Percentiles rank a stretch among this genome's conserved stretches.
These are phyloP conservation scores for Euphorbia celastroides DNA, from an alignment of 441 rosid genomes.

Conservation along the genomic window DNA sequence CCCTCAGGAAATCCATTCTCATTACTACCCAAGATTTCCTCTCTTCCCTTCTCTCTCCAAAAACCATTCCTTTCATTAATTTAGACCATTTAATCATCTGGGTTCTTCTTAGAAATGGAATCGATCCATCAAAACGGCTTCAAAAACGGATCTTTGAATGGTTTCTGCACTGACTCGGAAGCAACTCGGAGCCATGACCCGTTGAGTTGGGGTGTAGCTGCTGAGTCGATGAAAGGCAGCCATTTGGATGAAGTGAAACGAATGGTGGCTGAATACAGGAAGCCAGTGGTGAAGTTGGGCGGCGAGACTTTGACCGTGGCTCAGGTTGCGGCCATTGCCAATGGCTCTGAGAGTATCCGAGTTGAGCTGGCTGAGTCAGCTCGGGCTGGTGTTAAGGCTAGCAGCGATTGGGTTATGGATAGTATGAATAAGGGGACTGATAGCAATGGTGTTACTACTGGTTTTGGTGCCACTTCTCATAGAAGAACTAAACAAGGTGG, in stretches of 20 bases:
- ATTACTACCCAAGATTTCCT: neutral
- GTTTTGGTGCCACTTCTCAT: conserved; percentile 73
- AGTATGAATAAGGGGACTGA: conserved; percentile 67
- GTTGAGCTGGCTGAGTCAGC: conserved; percentile 66
- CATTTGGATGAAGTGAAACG: conserved; percentile 68
- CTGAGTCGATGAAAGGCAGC: conserved; percentile 63
- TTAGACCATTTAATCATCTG: conserved; percentile 2
- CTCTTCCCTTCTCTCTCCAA: neutral
- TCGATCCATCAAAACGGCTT: conserved; percentile 1
- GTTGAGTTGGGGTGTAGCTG: conserved; percentile 57
- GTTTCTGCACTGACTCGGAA: neutral
- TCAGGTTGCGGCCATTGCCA: conserved; percentile 58
- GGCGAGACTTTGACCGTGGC: conserved; percentile 63
- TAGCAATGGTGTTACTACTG: conserved; percentile 72
- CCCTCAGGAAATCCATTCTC: conserved; percentile 28
- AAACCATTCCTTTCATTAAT: neutral
- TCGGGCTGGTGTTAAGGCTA: conserved; percentile 57
- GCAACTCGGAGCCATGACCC: conserved; percentile 29
- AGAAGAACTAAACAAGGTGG: conserved; percentile 69
- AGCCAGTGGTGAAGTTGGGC: conserved; percentile 48
- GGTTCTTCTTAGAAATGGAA: conserved; percentile 18
- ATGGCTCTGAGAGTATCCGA: conserved; percentile 23
- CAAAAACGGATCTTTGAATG: conserved; percentile 26
- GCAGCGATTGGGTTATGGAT: conserved; percentile 80
- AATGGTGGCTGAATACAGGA: conserved; percentile 62